These are phyloP conservation scores for Penicillium mononematosum DNA, from an alignment of 495 filamentous ascomycete species.

Conservation along the genomic window DNA sequence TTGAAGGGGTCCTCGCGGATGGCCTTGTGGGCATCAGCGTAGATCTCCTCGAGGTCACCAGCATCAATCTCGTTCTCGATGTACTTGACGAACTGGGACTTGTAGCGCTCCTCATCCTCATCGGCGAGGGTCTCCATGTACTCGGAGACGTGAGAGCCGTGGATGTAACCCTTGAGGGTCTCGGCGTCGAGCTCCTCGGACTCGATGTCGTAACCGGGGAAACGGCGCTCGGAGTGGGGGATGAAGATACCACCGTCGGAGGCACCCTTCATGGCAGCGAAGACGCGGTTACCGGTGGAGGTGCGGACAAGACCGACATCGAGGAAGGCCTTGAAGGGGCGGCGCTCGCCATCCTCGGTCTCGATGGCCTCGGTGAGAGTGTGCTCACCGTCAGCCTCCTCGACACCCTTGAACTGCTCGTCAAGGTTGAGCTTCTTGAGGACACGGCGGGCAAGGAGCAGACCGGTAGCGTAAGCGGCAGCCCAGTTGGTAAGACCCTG, in stretches of 20 bases:
- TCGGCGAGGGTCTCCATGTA: constrained; percentile 99
- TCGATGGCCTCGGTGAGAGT: constrained; percentile 88
- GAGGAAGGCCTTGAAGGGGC: constrained; percentile 97
- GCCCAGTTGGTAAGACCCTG: constrained; percentile 99
- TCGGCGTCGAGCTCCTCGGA: constrained; percentile 96
- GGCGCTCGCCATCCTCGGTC: constrained; percentile 76
- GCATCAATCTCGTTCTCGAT: constrained; percentile 95
- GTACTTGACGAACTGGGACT: constrained; percentile 95
- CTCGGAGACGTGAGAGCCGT: constrained; percentile 95
- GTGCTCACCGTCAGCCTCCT: constrained; percentile 94
- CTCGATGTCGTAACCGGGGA: constrained; percentile 98
- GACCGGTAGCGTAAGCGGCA: constrained; percentile 93
- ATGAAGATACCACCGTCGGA: constrained; percentile 96
- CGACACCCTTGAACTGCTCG: constrained; percentile 86
- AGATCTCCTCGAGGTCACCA: constrained; percentile 95
- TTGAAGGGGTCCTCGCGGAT: constrained; percentile 99
- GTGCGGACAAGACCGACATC: constrained; percentile 97
- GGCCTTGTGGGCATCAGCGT: constrained; percentile 88
- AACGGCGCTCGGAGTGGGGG: constrained; percentile 97
- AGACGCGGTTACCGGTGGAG: constrained; percentile 96
- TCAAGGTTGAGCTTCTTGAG: constrained; percentile 95
- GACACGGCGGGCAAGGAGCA: constrained; percentile 92
- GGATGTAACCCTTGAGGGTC: constrained; percentile 97
- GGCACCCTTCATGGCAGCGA: constrained; percentile 99
- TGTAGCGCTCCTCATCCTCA: constrained; percentile 99